Evolutionary conservation across 805 yeast species (phyloP), one percentile per base, ranked within the genome.

Genomic region (Pichia cabralensis): DNA sequence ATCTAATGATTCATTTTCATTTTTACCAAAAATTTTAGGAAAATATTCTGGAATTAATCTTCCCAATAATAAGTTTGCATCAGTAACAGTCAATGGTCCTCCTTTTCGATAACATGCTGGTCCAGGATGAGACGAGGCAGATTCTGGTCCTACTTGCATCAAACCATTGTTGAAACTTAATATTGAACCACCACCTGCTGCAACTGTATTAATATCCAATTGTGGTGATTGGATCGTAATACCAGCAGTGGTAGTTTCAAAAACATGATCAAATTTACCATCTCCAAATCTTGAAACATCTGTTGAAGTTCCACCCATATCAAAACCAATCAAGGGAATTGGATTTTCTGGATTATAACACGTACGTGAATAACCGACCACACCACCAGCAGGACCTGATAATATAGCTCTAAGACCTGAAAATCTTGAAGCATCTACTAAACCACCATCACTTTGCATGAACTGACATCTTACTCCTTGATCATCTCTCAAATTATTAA

Each of bases 311-410:
- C 95, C 95, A 32, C 95, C 95, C 88, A 83, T 81, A 55, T 83
- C 95, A 45, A 83, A 80, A 0, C 92, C 94, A 37, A 83, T 70
- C 30, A 80, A 63, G 0, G 94, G 86, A 17, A 69, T 66, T 10
- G 60, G 57, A 36, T 69, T 69, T n/a, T 58, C 48, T 1, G 60
- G 56, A 40, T 74, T 66, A 52, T 67, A 84, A 41, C 95, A 82
- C 0, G 97, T 88, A 34, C 74, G 69, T 0, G 95, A 83, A 47
- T 76, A 83, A 0, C 97, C 97, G 22, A 89, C 96, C 39, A 89
- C 94, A 32, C 97, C 97, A 25, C 97, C 97, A 8, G 97, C 97
- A 3, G 97, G 97, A 3, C 97, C 97, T 1, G 96, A 84, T 23
- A 89, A 59, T 31, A 89, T 81, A 4, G 97, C 95, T 46, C 76